Conservation (phyloP, 805 yeast genomes). For the Sungouiozyma ichnusensis region DNA sequence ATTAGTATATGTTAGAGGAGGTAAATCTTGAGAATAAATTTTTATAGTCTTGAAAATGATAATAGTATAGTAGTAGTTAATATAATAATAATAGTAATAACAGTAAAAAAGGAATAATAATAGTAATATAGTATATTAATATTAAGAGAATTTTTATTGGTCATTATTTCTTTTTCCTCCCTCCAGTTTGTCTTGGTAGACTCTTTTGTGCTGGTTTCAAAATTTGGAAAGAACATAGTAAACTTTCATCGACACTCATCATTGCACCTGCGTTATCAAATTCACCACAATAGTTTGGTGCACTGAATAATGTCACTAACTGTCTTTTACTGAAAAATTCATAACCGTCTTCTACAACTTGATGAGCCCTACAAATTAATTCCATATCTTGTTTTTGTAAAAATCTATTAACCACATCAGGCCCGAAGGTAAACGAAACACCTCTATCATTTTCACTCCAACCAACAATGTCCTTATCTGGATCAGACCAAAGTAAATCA, state of each 20-base stretch:
- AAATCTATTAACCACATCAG: constrained; percentile 93
- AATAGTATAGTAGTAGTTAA: background rate
- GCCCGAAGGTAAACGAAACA: constrained; percentile 98
- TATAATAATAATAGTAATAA: constrained; percentile 9
- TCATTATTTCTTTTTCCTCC: constrained; percentile 26
- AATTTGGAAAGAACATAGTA: constrained; percentile 91
- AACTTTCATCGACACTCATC: constrained; percentile 97
- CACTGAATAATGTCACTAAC: constrained; percentile 87
- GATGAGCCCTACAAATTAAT: constrained; percentile 96
- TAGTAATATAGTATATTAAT: background rate
- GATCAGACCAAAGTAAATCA: constrained; percentile 96
- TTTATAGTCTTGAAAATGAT: background rate
- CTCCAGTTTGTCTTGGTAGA: constrained; percentile 29
- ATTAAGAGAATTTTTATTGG: background rate
- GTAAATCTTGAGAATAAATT: background rate
- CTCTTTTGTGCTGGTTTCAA: constrained; percentile 93
- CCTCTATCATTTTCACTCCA: constrained; percentile 99
- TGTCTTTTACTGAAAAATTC: constrained; percentile 95
- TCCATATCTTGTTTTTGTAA: constrained; percentile 97
- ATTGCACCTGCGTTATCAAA: constrained; percentile 98
- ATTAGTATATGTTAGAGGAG: background rate
- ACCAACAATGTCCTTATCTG: constrained; percentile 95
- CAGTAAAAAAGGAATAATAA: constrained; percentile 17
- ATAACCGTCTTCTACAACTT: constrained; percentile 98
- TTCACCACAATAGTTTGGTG: constrained; percentile 98